These are phyloP conservation scores for Raphanus hybrid DNA, from an alignment of 441 rosid genomes.

Conservation along the genomic window DNA sequence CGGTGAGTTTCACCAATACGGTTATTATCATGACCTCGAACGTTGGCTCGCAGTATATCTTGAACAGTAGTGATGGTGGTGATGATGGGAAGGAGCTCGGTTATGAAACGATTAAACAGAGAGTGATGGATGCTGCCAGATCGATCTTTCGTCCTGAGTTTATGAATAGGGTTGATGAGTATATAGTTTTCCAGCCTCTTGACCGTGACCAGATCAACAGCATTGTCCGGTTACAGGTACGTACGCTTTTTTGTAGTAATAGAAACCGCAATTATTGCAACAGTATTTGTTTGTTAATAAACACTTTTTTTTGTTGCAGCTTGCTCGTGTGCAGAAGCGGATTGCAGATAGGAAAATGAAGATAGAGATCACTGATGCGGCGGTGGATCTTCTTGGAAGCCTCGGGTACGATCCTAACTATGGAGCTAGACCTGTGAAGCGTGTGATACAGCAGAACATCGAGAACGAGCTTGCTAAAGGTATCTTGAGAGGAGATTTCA, in stretches of 20 bases:
- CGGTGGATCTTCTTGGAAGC: conserved; percentile 79
- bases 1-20: conserved; percentile 91
- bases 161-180: conserved; percentile 97
- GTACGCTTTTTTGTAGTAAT: too few species aligned
- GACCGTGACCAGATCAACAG: conserved; percentile 79
- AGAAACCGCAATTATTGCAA: too few species aligned
- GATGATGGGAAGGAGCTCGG: conserved; percentile 71
- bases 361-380: conserved; percentile 68
- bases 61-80: conserved; percentile 61
- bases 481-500: conserved; percentile 86
- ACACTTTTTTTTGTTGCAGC: conserved; percentile 39
- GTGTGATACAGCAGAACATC: conserved; percentile 90
- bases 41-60: conserved; percentile 92
- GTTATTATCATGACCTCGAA: conserved; percentile 97
- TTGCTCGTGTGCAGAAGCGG: conserved; percentile 93
- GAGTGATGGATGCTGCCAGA: conserved; percentile 97
- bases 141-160: conserved; percentile 94
- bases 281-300: too few species aligned
- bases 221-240: conserved; percentile 92
- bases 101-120: conserved; percentile 82
- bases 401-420: conserved; percentile 97
- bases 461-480: conserved; percentile 98
- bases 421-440: conserved; percentile 97
- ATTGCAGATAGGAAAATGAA: conserved; percentile 88
- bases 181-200: conserved; percentile 97